Evolutionary conservation across 768 basidiomycete species (phyloP).

Genomic region (Psilocybe cyanescens): DNA sequence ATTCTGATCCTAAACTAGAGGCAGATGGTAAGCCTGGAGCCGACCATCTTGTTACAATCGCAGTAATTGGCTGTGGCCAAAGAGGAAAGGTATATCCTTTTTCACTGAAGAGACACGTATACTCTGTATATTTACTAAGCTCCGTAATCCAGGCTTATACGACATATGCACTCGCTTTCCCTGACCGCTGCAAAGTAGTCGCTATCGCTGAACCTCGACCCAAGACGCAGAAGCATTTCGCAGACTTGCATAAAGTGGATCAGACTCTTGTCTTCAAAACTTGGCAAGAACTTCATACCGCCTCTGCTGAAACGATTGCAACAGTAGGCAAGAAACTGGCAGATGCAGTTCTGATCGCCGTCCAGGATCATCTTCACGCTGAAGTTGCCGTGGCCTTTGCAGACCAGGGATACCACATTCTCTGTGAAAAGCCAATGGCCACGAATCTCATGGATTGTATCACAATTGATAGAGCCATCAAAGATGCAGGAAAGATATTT

Average conservation of each 20-base stretch:
- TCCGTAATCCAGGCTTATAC: slow-evolving; percentile 58
- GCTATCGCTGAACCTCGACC: slow-evolving; percentile 85
- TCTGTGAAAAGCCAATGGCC: slow-evolving; percentile 95
- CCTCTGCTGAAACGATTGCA: slow-evolving; percentile 67
- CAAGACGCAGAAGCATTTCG: slow-evolving; percentile 63
- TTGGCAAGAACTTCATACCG: slow-evolving; percentile 72
- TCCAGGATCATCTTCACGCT: slow-evolving; percentile 80
- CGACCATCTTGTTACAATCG: slow-evolving; percentile 63
- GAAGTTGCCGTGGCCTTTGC: slow-evolving; percentile 78
- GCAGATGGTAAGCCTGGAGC: slow-evolving; percentile 10
- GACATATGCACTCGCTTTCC: slow-evolving; percentile 59
- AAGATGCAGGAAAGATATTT: slow-evolving; percentile 73
- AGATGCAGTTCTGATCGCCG: slow-evolving; percentile 81
- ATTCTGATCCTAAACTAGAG: slow-evolving; percentile 14
- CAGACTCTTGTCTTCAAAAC: slow-evolving; percentile 69
- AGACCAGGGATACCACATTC: slow-evolving; percentile 82
- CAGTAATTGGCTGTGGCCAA: slow-evolving; percentile 82
- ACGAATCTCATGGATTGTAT: slow-evolving; percentile 74
- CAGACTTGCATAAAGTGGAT: slow-evolving; percentile 61
- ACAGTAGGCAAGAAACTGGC: slow-evolving; percentile 73
- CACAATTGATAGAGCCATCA: slow-evolving; percentile 73
- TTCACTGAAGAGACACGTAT: not conserved
- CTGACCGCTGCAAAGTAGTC: slow-evolving; percentile 73
- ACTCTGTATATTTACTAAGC: not conserved
- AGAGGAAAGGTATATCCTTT: slow-evolving; percentile 63